These are phyloP conservation scores for Aspergillus amoenus DNA, from an alignment of 2,329 filamentous ascomycete species.

Conservation along the genomic window DNA sequence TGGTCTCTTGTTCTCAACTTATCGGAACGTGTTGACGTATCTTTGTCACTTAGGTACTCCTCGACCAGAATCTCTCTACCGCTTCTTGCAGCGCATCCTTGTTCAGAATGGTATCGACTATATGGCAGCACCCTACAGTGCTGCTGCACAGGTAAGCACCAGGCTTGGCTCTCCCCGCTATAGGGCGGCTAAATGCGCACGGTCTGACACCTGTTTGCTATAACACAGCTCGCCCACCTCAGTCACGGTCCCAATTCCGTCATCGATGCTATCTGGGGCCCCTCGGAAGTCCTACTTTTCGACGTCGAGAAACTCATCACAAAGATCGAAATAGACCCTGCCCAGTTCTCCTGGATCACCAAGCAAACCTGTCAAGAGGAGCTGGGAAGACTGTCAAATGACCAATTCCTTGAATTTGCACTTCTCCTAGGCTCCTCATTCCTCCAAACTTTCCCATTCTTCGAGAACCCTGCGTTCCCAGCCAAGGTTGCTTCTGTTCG, in stretches of 20 bases:
- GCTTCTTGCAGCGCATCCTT: constrained; percentile 73
- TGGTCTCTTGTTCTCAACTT: constrained; percentile 11
- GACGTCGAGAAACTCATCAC: constrained; percentile 75
- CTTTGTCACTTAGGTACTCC: constrained; percentile 60
- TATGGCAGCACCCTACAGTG: constrained; percentile 81
- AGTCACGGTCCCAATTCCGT: constrained; percentile 68
- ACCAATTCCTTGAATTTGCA: constrained; percentile 79
- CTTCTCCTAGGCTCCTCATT: constrained; percentile 82
- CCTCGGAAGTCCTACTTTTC: constrained; percentile 82
- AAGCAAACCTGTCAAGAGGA: constrained; percentile 70
- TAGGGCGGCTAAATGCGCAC: neutral
- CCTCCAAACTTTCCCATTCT: constrained; percentile 73
- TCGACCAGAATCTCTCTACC: constrained; percentile 69
- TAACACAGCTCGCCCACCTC: constrained; percentile 67
- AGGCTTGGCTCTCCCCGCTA: neutral
- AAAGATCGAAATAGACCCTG: constrained; percentile 54
- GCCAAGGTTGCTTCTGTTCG: constrained; percentile 61
- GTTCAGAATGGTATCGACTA: constrained; percentile 69
- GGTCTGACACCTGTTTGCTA: constrained; percentile 3
- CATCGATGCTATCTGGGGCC: constrained; percentile 74
- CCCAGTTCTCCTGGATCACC: constrained; percentile 61
- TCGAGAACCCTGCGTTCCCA: constrained; percentile 62
- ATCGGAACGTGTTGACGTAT: constrained; percentile 28
- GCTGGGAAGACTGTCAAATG: constrained; percentile 62
- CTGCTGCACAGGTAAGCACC: constrained; percentile 72